Percentiles rank a stretch among this genome's conserved stretches.
phyloP scores from a whole-genome alignment of 2,329 filamentous ascomycete genomes.

The Exophiala sp. region DNA sequence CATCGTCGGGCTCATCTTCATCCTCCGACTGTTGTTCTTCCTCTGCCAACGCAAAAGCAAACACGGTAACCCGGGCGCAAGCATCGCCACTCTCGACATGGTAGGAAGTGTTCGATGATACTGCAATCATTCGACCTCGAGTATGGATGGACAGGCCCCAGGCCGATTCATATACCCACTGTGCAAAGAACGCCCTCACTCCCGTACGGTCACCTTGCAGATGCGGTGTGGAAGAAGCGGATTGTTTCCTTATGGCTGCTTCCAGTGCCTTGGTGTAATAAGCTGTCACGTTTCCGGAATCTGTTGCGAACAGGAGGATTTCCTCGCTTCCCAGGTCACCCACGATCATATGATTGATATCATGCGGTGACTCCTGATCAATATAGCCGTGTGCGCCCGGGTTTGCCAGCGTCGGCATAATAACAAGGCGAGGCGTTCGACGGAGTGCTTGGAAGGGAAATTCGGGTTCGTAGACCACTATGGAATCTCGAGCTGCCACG shows the following conservation, averaged over 20 bases:
- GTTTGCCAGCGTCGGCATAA: constrained; percentile 40
- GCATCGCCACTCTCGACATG: constrained; percentile 20
- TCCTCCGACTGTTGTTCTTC: constrained; percentile 22
- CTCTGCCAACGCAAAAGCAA: constrained; percentile 39
- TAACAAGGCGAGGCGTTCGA: constrained; percentile 37
- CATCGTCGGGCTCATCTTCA: constrained; percentile 8
- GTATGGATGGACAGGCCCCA: constrained; percentile 86
- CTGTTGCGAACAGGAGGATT: constrained; percentile 60
- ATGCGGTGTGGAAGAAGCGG: constrained; percentile 20
- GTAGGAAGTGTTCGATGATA: constrained; percentile 63
- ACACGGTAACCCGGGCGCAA: constrained; percentile 28
- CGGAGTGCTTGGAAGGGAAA: constrained; percentile 39
- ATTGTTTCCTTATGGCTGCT: constrained; percentile 40
- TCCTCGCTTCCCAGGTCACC: constrained; percentile 65
- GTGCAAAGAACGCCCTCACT: constrained; percentile 58
- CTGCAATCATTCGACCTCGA: constrained; percentile 75
- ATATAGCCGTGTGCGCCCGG: constrained; percentile 48
- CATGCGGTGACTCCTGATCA: constrained; percentile 50
- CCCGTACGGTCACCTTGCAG: constrained; percentile 33
- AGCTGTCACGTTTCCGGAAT: constrained; percentile 68
- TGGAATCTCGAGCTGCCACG: constrained; percentile 37
- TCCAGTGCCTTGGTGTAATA: constrained; percentile 57
- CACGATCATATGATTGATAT: constrained; percentile 63
- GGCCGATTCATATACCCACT: constrained; percentile 70
- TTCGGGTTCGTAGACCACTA: constrained; percentile 43